A percentile compares a stretch with the other conserved stretches of the same genome.
Conservation (phyloP, 371 early-diverging fungal species). For the Rhizopus sp. region DNA sequence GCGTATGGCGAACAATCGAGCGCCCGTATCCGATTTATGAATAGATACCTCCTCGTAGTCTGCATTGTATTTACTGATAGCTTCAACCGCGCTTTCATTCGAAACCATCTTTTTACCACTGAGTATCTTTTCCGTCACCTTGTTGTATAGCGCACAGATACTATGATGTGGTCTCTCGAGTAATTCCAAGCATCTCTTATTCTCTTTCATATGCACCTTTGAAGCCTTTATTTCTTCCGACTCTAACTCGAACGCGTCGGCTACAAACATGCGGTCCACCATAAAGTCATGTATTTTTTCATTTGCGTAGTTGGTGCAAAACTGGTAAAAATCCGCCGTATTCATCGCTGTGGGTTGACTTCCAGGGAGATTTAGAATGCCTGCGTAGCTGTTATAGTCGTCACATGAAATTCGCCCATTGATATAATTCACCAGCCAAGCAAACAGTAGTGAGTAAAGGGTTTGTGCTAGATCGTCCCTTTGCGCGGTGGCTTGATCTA, state of each 20-base stretch:
- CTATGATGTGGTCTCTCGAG: conserved; percentile 42
- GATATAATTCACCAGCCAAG: conserved; percentile 28
- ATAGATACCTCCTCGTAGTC: conserved; percentile 8
- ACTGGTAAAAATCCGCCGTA: conserved; percentile 63
- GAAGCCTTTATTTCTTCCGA: conserved; percentile 55
- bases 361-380: conserved; percentile 72
- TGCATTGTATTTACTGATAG: conserved; percentile 25
- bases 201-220: conserved; percentile 32
- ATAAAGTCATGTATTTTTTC: conserved; percentile 72
- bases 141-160: conserved; percentile 47
- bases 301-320: conserved; percentile 78
- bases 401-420: conserved; percentile 39
- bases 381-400: conserved; percentile 67
- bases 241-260: conserved; percentile 40
- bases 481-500: conserved; percentile 45
- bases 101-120: conserved; percentile 22
- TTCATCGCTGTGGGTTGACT: conserved; percentile 25
- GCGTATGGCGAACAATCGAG: conserved; percentile 62
- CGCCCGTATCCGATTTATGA: conserved; percentile 31
- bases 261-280: conserved; percentile 59
- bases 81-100: conserved; percentile 31
- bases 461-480: conserved; percentile 23
- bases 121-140: conserved; percentile 28
- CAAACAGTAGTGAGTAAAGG: conserved; percentile 25
- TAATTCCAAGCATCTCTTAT: conserved; percentile 42